phyloP scores from a whole-genome alignment of 805 yeast species.

The Jamesozyma rosinii region DNA sequence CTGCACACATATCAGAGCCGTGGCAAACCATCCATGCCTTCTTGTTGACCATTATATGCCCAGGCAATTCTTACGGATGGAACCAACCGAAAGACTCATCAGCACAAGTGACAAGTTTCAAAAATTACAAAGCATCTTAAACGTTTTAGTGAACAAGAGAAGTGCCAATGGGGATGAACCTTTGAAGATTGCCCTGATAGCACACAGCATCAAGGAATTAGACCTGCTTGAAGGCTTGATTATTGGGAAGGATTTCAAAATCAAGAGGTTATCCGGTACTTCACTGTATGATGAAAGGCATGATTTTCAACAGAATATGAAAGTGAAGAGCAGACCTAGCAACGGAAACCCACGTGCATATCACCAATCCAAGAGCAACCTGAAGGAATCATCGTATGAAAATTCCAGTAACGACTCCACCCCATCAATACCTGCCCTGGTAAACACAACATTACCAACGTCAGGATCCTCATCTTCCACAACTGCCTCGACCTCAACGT shows the following conservation, averaged over 20 bases:
- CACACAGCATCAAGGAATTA: conserved; percentile 56
- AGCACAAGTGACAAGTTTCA: conserved; percentile 52
- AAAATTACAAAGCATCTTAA: conserved; percentile 40
- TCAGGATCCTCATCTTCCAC: conserved; percentile 2
- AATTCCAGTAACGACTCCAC: conserved; percentile 2
- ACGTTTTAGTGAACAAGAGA: conserved; percentile 14
- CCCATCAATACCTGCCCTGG: neutral
- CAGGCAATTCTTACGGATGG: conserved; percentile 55
- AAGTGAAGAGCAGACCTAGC: neutral
- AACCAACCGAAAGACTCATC: conserved; percentile 46
- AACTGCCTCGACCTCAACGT: neutral
- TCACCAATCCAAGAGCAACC: neutral
- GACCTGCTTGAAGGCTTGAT: conserved; percentile 72
- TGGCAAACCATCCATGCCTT: conserved; percentile 58
- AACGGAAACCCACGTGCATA: neutral
- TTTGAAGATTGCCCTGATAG: conserved; percentile 37
- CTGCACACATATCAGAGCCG: conserved; percentile 36
- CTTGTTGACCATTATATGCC: conserved; percentile 74
- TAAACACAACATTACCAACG: neutral
- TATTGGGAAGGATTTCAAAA: conserved; percentile 59
- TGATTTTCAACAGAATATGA: conserved; percentile 6
- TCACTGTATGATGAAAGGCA: conserved; percentile 39
- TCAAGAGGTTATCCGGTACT: conserved; percentile 59
- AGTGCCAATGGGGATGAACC: conserved; percentile 6
- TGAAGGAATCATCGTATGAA: neutral